Evolutionary conservation across 305 asterid genomes (phyloP).

Genomic region (Euphrasia arctica): DNA sequence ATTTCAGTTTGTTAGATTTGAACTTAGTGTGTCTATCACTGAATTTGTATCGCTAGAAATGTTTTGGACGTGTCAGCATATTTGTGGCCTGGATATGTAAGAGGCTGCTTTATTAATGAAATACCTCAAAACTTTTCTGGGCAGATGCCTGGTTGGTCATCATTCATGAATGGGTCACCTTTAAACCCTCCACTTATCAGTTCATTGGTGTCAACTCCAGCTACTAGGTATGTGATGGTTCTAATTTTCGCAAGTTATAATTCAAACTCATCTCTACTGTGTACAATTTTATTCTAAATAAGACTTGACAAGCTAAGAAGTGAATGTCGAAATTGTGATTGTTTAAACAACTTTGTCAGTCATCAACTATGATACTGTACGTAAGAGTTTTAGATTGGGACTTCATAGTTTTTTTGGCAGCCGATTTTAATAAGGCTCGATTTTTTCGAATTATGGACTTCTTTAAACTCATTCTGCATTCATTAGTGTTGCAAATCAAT

Average conservation of each 20-base stretch:
- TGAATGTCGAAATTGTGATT: neutral
- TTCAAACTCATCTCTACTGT: neutral
- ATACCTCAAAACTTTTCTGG: constrained; percentile 70
- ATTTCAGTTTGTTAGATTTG: too few relatives aligned
- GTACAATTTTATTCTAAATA: neutral
- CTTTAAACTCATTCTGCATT: too few relatives aligned
- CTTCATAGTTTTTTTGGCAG: too few relatives aligned
- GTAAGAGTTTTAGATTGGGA: neutral
- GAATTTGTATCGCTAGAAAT: constrained; percentile 33
- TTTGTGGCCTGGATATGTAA: constrained; percentile 95
- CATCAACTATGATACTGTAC: neutral
- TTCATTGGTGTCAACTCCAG: constrained; percentile 77
- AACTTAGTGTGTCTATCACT: too few relatives aligned
- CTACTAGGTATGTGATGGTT: constrained; percentile 60
- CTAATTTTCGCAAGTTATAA: neutral
- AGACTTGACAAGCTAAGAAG: neutral
- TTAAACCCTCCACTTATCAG: constrained; percentile 33
- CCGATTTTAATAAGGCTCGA: too few relatives aligned
- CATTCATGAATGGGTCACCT: constrained; percentile 75
- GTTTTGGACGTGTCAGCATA: constrained; percentile 87
- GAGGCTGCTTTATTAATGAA: constrained; percentile 64
- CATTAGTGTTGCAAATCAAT: too few relatives aligned
- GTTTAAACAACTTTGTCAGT: neutral
- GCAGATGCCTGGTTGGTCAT: constrained; percentile 85
- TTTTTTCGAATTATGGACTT: too few relatives aligned